Base-by-base conservation (phyloP, 2,329 filamentous ascomycete genomes). In the Arthrinium phaeospermum region DNA sequence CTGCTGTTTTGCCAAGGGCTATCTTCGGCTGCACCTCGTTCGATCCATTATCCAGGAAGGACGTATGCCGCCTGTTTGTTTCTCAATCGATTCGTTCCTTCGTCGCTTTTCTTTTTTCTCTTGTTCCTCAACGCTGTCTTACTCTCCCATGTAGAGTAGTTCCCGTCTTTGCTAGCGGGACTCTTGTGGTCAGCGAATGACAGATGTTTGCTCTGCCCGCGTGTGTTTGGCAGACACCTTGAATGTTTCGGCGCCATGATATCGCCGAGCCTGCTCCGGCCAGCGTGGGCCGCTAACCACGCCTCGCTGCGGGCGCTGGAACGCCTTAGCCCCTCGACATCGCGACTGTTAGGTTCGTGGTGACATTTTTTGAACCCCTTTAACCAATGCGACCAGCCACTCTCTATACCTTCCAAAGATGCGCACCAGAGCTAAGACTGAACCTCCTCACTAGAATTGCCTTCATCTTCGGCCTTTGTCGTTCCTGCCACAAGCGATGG, bases 291-390 rank as follows among this genome's bases (percentile, higher is more conserved):
- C 76, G 78, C 77, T 72, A 78, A 77, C 74, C 73, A 79, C 74
- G 76, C 74, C 71, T 73, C 77, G 41, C 74, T 77, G 71, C 70
- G 78, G 74, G 76, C 75, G 69, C 76, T 76, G 53, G 77, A 78
- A 47, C 74, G 72, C 73, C 73, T 79, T 69, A 68, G 75, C 46
- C 75, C 75, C 61, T 77, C 74, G 47, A 73, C 74, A 67, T 77
- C 77, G 68, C 78, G 76, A 73, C 72, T 80, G 71, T 74, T 79
- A 79, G 79, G 79, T 80, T 77, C 67, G 78, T 79, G 49, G 27
- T 34, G 51, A 57, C 51, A 12, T 4, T 37, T 37, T 16, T 41
- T 27, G 30, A 7, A 7, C 16, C 10, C 30, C 53, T 19, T 14
- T 61, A 12, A 37, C 27, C 53, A 37, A 22, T 37, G 53, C 53